These are phyloP conservation scores for Sugiyamaella novakii DNA, from an alignment of 1,139 yeast genomes.

Conservation along the genomic window DNA sequence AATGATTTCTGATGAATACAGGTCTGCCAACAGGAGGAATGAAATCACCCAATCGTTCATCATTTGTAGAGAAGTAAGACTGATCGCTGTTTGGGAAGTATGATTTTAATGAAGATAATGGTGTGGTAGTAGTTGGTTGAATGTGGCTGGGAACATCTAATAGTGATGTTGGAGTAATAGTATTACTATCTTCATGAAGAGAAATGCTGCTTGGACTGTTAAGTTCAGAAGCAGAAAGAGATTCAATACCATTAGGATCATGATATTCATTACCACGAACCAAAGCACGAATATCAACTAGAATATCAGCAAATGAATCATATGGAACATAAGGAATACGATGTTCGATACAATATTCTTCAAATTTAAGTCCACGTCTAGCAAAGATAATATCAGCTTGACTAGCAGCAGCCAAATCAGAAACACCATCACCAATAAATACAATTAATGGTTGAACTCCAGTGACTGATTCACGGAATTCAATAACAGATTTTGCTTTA, in stretches of 20 bases:
- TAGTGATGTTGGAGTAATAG: conserved; percentile 3
- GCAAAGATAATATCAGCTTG: conserved; percentile 51
- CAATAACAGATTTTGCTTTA: conserved; percentile 60
- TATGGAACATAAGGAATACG: conserved; percentile 48
- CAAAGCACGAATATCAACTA: conserved; percentile 41
- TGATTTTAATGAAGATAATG: conserved; percentile 16
- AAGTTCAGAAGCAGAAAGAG: conserved; percentile 16
- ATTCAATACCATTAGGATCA: conserved; percentile 26
- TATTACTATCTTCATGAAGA: conserved; percentile 4
- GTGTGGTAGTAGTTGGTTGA: conserved; percentile 23
- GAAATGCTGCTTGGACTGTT: conserved; percentile 10
- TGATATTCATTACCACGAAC: conserved; percentile 41
- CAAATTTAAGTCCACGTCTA: conserved; percentile 46
- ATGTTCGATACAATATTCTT: conserved; percentile 47
- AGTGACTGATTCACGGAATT: conserved; percentile 42
- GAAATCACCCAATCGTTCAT: neutral
- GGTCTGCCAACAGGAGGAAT: conserved; percentile 2
- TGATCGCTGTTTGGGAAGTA: conserved; percentile 6
- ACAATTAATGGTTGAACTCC: conserved; percentile 43
- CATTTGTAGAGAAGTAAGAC: conserved; percentile 19
- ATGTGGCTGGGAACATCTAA: conserved; percentile 1
- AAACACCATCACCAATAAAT: conserved; percentile 50
- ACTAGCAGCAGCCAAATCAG: conserved; percentile 50
- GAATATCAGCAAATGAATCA: conserved; percentile 46
- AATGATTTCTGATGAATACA: conserved; percentile 20